Base-by-base conservation (phyloP, 768 basidiomycete genomes). In the Lentinula detonsa region DNA sequence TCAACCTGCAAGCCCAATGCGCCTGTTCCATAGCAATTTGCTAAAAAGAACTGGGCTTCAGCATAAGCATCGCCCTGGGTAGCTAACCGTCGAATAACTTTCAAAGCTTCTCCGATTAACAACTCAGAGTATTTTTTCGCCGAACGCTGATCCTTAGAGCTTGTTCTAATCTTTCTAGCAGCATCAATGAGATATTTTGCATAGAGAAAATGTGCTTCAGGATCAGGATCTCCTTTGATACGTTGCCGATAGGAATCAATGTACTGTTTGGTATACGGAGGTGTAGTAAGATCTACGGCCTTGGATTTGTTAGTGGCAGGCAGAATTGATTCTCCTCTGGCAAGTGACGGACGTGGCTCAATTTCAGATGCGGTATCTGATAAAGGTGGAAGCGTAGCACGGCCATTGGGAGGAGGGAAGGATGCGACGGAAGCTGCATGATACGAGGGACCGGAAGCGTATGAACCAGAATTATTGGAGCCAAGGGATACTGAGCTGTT, bases 181-280 rank as follows among this genome's bases (percentile, higher is more conserved):
- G 97, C 97, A 68, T 98, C 97, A 71, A 99, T 95, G 62, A 99
- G 86, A 72, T 98, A 99, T 75, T 96, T 98, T n/a, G 95, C 93
- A 70, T 97, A 99, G 28, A 90, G 78, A 73, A 98, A 98, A 71
- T 98, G 97, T 28, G 95, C 93, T 72, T 98, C 97, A 0, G 96
- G 96, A 71, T 99, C 97, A 2, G 95, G 95, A 73, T 99, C 97
- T 33, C 85, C 89, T 74, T 98, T 98, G 77, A 99, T 97, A 57
- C 97, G 87, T 60, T 91, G 89, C 18, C 97, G 91, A 75, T 99
- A 99, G 71, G 97, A 90, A 70, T 99, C 97, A 66, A 99, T 95
- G 70, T 95, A 97, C 67, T 95, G 89, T 70, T 94, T 95, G 16
- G 94, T 97, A 72, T 87, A 95, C 2, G 95, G 95, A 23, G 92